Conservation (phyloP, 2,329 filamentous ascomycete species). For the Dactylellina cionopaga region DNA sequence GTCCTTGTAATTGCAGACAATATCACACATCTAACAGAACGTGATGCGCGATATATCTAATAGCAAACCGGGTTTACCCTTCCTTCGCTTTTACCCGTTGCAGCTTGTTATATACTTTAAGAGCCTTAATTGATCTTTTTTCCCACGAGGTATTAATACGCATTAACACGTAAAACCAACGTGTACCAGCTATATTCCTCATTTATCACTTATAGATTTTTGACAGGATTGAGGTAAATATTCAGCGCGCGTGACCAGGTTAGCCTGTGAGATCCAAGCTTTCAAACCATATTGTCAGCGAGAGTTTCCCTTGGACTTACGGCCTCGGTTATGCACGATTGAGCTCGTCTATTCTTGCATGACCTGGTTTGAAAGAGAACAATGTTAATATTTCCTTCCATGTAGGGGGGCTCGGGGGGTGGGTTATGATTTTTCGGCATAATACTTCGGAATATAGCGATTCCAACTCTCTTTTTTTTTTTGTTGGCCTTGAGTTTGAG, state of each 20-base stretch:
- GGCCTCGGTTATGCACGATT: constrained; percentile 48
- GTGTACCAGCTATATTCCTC: not conserved
- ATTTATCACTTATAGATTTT: not conserved
- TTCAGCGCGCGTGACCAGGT: constrained; percentile 16
- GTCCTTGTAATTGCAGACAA: not conserved
- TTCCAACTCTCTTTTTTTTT: constrained; percentile 4
- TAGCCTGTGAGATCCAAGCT: constrained; percentile 17
- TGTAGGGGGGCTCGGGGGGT: not conserved
- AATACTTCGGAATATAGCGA: constrained; percentile 40
- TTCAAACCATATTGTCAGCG: not conserved
- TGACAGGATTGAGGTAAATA: constrained; percentile 20
- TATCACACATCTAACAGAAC: constrained; percentile 25
- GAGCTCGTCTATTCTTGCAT: constrained; percentile 34
- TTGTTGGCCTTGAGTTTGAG: too few species aligned
- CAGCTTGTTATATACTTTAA: not conserved
- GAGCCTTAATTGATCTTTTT: constrained; percentile 5
- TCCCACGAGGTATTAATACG: constrained; percentile 48
- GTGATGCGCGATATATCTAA: constrained; percentile 49
- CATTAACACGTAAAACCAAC: not conserved
- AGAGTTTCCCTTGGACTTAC: not conserved
- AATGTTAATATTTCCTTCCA: not conserved
- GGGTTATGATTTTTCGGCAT: constrained; percentile 29
- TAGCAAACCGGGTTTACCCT: constrained; percentile 34
- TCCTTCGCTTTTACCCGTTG: constrained; percentile 48
- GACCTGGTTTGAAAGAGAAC: constrained; percentile 23